Conservation (phyloP, 2,329 filamentous ascomycete genomes). For the Fusarium torulosum region DNA sequence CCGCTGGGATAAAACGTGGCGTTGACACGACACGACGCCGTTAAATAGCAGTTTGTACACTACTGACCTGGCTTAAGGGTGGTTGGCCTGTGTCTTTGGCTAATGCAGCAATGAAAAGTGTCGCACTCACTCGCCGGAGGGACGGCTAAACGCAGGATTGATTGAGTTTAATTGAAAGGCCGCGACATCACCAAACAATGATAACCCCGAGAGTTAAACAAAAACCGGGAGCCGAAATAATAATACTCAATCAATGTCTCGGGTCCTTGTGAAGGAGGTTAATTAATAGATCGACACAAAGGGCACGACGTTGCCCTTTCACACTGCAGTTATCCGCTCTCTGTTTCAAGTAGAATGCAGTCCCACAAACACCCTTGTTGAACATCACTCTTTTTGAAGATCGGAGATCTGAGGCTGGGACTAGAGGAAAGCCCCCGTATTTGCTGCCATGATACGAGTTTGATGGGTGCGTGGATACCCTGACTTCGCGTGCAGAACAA, state of each 20-base stretch:
- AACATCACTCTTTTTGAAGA: neutral
- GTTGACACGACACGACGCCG: neutral
- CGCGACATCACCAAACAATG: neutral
- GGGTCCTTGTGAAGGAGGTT: conserved; percentile 12
- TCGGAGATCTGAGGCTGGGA: conserved; percentile 2
- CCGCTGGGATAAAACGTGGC: neutral
- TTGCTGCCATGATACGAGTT: neutral
- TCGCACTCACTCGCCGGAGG: neutral
- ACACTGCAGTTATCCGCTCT: neutral
- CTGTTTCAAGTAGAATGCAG: neutral
- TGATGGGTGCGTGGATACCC: neutral
- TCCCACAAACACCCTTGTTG: conserved; percentile 4
- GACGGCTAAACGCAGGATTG: neutral
- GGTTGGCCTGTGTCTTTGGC: neutral
- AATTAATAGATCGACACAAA: conserved; percentile 4
- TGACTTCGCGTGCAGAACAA: neutral
- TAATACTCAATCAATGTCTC: conserved; percentile 12
- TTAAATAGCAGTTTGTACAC: neutral
- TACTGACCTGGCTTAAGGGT: neutral
- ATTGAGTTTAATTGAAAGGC: neutral
- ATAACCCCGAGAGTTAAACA: too few relatives aligned
- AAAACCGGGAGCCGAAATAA: conserved; percentile 3
- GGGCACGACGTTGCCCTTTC: conserved; percentile 1
- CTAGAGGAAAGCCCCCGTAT: neutral
- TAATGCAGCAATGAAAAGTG: neutral